phyloP scores from a whole-genome alignment of 2,329 filamentous ascomycete species.

The Myriosclerotinia scirpicola region DNA sequence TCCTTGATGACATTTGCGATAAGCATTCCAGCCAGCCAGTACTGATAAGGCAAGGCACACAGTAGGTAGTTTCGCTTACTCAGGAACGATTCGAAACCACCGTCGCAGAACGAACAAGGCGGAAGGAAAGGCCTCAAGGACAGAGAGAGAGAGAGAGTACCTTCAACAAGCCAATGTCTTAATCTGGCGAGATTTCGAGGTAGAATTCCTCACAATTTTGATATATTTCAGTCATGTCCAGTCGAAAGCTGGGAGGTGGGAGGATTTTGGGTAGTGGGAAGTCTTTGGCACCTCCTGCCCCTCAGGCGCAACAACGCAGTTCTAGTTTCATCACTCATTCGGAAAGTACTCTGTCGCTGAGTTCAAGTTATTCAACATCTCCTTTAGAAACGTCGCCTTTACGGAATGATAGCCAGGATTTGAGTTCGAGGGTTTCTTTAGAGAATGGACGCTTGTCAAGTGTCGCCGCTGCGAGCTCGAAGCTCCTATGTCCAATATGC shows the following conservation, averaged over 20 bases:
- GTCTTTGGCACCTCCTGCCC: slow-evolving; percentile 68
- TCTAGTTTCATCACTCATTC: slow-evolving; percentile 53
- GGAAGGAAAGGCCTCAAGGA: slow-evolving; percentile 15
- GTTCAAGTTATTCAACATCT: slow-evolving; percentile 68
- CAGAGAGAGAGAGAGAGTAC: neutral
- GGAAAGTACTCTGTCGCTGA: slow-evolving; percentile 74
- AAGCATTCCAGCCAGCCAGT: neutral
- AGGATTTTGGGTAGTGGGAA: slow-evolving; percentile 86
- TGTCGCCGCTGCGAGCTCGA: slow-evolving; percentile 56
- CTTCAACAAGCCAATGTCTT: slow-evolving; percentile 29
- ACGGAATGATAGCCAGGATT: slow-evolving; percentile 71
- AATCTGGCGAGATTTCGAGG: slow-evolving; percentile 34
- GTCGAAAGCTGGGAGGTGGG: slow-evolving; percentile 86
- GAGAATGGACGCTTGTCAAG: slow-evolving; percentile 55
- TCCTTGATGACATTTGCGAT: slow-evolving; percentile 20
- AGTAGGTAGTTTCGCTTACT: slow-evolving; percentile 21
- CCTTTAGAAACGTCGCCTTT: slow-evolving; percentile 59
- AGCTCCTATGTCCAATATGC: slow-evolving; percentile 94
- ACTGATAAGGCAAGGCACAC: slow-evolving; percentile 20
- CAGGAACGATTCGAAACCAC: slow-evolving; percentile 11
- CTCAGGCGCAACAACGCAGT: slow-evolving; percentile 41
- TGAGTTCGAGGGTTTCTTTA: slow-evolving; percentile 77
- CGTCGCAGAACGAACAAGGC: slow-evolving; percentile 14
- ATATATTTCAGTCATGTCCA: slow-evolving; percentile 61
- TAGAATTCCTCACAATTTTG: slow-evolving; percentile 19